Evolutionary conservation across 768 basidiomycete species (phyloP), one percentile per base, ranked within the genome.

Genomic region (Lactifluus rugatus): DNA sequence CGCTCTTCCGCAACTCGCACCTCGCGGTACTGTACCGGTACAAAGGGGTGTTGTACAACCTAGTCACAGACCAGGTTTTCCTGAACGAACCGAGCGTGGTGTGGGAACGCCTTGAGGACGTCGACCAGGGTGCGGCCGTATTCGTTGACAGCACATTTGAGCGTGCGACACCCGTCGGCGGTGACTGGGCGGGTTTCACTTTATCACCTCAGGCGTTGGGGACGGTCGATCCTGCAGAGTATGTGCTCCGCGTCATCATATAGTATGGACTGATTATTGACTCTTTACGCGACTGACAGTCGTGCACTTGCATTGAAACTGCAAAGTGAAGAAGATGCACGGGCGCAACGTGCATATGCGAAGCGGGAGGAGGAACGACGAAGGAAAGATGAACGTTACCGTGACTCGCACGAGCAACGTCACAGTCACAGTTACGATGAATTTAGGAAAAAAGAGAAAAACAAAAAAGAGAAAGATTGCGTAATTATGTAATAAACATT

Each of bases 81-180:
- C 71, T 84, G 2, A 70, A 81, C 56, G 93, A 95, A 68, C 75
- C 83, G 0, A 81, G 81, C 17, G 81, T 95, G 25, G 86, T 93
- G 3, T 96, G 93, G 93, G 93, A 96, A 71, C 81, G 85, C 19
- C 72, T 96, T 28, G 89, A 89, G 64, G 93, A 95, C 66, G 78
- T 93, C 31, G 92, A 95, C 59, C 90, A 90, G 1, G 78, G 81
- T 2, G 83, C 76, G 62, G 82, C 87, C 31, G 79, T 80, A 5
- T 95, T 93, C 66, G 87, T 87, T 21, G 91, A 93, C 67, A 79
- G 82, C 0, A 72, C 81, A 47, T 87, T 95, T 57, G 69, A 77
- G 36, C 74, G 69, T 11, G 74, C 86, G 8, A 81, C 74, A 45
- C 88, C 90, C 1, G 81, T 78, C 0, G 92, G 90, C 0, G 90